Base-by-base conservation (phyloP, 345 rosid species). In the Populus ilicifolia region DNA sequence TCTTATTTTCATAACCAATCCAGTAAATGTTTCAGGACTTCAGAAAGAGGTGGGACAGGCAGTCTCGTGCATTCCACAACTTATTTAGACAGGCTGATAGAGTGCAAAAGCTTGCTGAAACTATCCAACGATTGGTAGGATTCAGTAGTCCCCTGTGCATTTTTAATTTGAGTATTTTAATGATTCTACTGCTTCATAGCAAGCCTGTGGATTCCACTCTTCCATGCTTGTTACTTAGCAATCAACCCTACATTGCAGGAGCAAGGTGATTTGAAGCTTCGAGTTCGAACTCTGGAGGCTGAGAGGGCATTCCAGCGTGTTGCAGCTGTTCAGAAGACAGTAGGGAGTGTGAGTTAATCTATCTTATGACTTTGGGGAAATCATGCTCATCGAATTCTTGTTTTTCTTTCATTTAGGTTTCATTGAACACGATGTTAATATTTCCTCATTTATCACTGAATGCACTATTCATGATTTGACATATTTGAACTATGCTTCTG, bases 241-340 rank as follows among this genome's bases (percentile, higher is more conserved):
- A 69, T 65, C 50, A 50, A 52, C 30, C 72, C 50, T 68, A 64
- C 74, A 67, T 63, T 84, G 63, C 85, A 95, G 99, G 99, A 95
- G 86, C 98, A 95, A 93, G 99, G 98, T 75, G 99, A 95, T 87
- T 78, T 95, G 82, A 95, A 95, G 90, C 97, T 95, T 75, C 88
- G 99, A 66, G 99, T 95, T 69, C 88, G 99, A 78, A 81, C 99
- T 8, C 72, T 95, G 63, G 99, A 95, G 84, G 87, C 99, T 67
- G 99, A 95, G 87, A 89, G 99, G 82, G 92, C 98, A 71, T 95
- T 95, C 83, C 92, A 92, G 84, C 99, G 99, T 35, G 97, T 95
- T 83, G 97, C 97, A 35, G 80, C 92, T 71, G 99, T 93, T 83
- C 99, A 95, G 70, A 90, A 90, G 87, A 95, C 96, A 75, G 81